These are phyloP conservation scores for Jasminum sambac DNA, from an alignment of 257 asterid genomes.

Conservation along the genomic window DNA sequence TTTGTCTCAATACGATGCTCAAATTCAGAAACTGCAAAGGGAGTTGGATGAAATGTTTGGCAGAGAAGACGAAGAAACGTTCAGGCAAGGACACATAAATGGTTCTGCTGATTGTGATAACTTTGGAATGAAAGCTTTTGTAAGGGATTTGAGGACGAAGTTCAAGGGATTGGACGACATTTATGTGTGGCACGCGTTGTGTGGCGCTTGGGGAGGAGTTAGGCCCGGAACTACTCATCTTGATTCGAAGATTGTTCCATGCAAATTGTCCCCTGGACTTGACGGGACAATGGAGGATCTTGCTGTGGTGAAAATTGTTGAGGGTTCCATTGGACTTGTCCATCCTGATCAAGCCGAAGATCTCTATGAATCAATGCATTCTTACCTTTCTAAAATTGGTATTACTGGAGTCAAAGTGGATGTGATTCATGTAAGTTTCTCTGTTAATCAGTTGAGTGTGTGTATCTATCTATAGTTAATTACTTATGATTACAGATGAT, in stretches of 20 bases:
- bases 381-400: conserved; percentile 60
- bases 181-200: conserved; percentile 72
- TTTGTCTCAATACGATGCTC: conserved; percentile 33
- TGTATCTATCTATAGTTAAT: neutral
- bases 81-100: conserved; percentile 28
- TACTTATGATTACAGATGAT: neutral
- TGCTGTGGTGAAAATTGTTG: conserved; percentile 67
- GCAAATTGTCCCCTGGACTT: conserved; percentile 64
- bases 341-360: conserved; percentile 63
- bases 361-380: conserved; percentile 65
- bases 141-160: conserved; percentile 44
- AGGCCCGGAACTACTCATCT: conserved; percentile 62
- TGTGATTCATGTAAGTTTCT: conserved; percentile 56
- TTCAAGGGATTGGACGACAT: conserved; percentile 75
- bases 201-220: conserved; percentile 85
- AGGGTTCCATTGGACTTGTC: conserved; percentile 76
- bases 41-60: conserved; percentile 54
- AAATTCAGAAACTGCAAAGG: conserved; percentile 29
- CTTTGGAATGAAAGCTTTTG: conserved; percentile 55
- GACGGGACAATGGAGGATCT: conserved; percentile 71
- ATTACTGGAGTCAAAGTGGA: conserved; percentile 78
- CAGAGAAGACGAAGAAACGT: conserved; percentile 25
- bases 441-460: neutral
- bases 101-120: conserved; percentile 36
- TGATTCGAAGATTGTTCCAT: conserved; percentile 42